These are phyloP conservation scores for Rhododendron molle DNA, from an alignment of 148 eudicot genomes.

Conservation along the genomic window DNA sequence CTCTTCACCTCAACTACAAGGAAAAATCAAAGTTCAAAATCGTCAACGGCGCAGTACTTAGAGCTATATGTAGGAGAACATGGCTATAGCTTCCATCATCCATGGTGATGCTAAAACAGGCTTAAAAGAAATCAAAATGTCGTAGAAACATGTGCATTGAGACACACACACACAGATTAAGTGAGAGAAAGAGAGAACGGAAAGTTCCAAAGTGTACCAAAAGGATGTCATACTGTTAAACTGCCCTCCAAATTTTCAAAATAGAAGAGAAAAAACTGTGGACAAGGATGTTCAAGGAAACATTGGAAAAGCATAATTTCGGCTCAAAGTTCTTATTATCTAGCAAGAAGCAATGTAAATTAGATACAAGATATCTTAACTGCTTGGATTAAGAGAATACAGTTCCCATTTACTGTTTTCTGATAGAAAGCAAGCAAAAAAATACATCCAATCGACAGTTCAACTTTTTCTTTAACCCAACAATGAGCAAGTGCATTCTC, in stretches of 20 bases:
- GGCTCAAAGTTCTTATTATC: no score
- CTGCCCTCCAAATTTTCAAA: background rate
- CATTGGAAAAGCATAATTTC: background rate
- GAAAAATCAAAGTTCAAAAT: slow-evolving; percentile 14
- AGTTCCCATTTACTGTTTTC: background rate
- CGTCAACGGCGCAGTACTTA: background rate
- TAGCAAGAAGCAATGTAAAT: background rate
- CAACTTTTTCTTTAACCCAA: background rate
- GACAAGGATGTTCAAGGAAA: background rate
- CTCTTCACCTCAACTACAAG: slow-evolving; percentile 83
- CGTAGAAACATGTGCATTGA: background rate
- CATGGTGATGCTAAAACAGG: background rate
- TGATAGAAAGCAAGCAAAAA: background rate
- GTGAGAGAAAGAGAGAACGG: background rate
- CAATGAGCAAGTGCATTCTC: background rate
- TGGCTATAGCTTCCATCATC: background rate
- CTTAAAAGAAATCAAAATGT: background rate
- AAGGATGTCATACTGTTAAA: background rate
- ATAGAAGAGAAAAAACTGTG: background rate
- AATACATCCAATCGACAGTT: background rate
- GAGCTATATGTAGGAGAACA: background rate
- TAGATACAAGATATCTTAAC: background rate
- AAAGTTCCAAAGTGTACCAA: background rate
- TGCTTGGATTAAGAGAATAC: background rate
- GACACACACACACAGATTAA: background rate